Evolutionary conservation across 208 protist species (phyloP), one percentile per base, ranked within the genome.

Genomic region (Perkinsela sp.): DNA sequence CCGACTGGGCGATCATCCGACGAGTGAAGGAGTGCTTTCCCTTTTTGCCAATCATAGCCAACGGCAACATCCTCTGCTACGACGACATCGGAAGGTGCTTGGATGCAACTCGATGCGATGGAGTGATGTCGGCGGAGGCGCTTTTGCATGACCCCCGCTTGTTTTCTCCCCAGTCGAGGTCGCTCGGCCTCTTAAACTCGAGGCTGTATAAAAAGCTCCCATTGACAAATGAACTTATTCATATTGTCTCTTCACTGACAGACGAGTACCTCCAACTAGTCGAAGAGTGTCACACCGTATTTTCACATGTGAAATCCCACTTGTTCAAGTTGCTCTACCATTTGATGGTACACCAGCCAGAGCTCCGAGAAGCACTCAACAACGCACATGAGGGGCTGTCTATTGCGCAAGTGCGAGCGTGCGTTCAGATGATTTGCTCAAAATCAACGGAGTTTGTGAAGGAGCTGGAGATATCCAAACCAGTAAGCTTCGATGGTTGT

Each of bases 241-340:
- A 66, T 71, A 77, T 31, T 57, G 73, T 69, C 1, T 67, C 68
- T 16, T 32, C 48, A 29, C 71, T 73, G 31, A 69, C 65, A 48
- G 40, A 69, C 67, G 73, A 75, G 31, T 91, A 91, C 72, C 31
- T 91, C 65, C 1, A 69, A 6, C 83, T 77, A 40, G 69, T 81
- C 66, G 75, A 73, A 13, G 68, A 65, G 40, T 85, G 72, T 75
- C 78, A 77, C 0, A 78, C 84, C 15, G 77, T 85, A 67, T 68
- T 84, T 0, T 78, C 75, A 32, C 84, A 86, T n/a, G 78, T 83
- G 1, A 91, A 91, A 78, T 76, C 80, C 30, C 86, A 91, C 70
- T 71, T 91, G 6, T 91, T 88, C 71, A 91, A 91, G 70, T 86
- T 91, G 74, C 77, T 82, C 48, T 81, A 83, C 67, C 86, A 91